Conservation (phyloP, 2,329 filamentous ascomycete species). For the Chaetomium olivaceum region DNA sequence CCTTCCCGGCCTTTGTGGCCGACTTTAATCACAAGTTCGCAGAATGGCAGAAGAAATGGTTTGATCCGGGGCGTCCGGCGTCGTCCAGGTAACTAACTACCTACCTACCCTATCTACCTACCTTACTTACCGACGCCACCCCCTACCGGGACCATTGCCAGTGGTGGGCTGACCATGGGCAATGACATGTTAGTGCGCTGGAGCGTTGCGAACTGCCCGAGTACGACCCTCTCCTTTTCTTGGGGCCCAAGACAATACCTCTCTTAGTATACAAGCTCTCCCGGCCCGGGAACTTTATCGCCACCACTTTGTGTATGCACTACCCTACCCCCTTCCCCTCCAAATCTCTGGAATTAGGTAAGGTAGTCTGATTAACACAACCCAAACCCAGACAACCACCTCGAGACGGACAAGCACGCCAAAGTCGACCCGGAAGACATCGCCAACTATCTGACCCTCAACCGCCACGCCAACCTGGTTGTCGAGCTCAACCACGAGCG, state of each 20-base stretch:
- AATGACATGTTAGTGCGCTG: background rate
- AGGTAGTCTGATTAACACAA: background rate
- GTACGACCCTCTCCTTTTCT: conserved; percentile 7
- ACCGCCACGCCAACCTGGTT: conserved; percentile 18
- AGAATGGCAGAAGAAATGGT: conserved; percentile 10
- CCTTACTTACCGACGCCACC: background rate
- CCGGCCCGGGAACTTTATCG: conserved; percentile 4
- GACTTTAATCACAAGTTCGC: conserved; percentile 10
- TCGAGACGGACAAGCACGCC: conserved; percentile 2
- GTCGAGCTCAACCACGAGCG: conserved; percentile 17
- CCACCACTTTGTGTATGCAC: conserved; percentile 7
- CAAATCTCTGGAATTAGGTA: background rate
- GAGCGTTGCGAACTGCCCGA: conserved; percentile 6
- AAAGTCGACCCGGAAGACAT: conserved; percentile 7
- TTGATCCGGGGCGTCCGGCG: background rate
- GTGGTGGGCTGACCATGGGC: background rate
- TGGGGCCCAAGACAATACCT: conserved; percentile 10
- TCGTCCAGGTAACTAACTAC: background rate
- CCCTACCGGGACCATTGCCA: background rate
- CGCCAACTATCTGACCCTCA: conserved; percentile 9
- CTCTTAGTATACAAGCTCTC: conserved; percentile 5
- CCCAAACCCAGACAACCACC: conserved; percentile 9
- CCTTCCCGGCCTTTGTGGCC: conserved; percentile 6
- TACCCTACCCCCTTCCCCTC: background rate
- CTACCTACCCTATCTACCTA: background rate